Evolutionary conservation across 768 basidiomycete genomes (phyloP), one percentile per base, ranked within the genome.

Genomic region (Lactifluus rugatus): DNA sequence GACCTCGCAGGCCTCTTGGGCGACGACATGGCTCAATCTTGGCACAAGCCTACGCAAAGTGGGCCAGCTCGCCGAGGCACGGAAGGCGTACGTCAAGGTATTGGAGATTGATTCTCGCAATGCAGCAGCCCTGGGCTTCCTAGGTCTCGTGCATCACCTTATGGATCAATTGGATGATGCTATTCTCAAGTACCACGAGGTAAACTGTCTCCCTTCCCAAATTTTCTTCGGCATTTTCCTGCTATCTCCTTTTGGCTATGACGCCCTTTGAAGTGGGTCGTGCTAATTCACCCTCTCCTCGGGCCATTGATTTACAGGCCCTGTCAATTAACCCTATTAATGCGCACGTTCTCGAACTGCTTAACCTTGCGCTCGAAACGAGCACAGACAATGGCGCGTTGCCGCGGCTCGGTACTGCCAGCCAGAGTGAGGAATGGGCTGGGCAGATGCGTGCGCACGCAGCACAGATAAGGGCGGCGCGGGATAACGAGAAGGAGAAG

Each of bases 111-210:
- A 97, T 64, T 84, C 93, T n/a, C 81, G 87, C 32, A 82, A 88
- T 60, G 77, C 88, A 1, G 78, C 83, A 11, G 93, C 92, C 2
- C 81, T 93, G 52, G 86, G 88, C 4, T 91, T 89, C 66, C 75
- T 97, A 0, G 96, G 93, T n/a, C 83, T 96, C 69, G 84, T 95
- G 2, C 76, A 86, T 64, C 93, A 96, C 64, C 74, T 89, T 17
- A 73, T 83, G 62, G 82, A 81, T 23, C 76, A 90, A 48, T 70
- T 85, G 6, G 85, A 94, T 63, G 78, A 79, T 13, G 89, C 95
- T 2, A 93, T 99, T 63, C 73, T 91, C 37, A 85, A 84, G 60
- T 98, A 96, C 64, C 96, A 99, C 68, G 90, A 94, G 75, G 94
- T 93, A 54, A 39, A 82, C 58, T 4, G 11, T 25, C 5, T 17